Percentiles rank a stretch among this genome's conserved stretches.
phyloP scores from a whole-genome alignment of 2,329 filamentous ascomycete genomes.

The Beauveria varroae region DNA sequence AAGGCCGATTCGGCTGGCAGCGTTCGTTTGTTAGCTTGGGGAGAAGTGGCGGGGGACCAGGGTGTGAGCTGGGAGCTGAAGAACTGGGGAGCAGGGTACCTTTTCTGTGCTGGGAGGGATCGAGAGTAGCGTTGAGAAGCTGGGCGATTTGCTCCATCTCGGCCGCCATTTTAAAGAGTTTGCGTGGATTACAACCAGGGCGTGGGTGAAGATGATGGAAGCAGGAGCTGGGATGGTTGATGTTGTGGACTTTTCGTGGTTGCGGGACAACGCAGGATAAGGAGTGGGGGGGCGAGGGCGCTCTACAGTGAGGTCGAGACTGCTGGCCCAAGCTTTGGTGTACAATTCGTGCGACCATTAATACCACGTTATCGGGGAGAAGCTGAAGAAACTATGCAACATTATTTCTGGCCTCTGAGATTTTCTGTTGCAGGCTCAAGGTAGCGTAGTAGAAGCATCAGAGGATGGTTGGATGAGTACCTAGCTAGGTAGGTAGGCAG shows the following conservation, averaged over 20 bases:
- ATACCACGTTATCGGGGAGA: too few species aligned
- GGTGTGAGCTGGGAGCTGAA: constrained; percentile 17
- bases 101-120: constrained; percentile 82
- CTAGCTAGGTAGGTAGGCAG: too few species aligned
- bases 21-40: constrained; percentile 29
- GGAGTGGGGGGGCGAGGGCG: not conserved
- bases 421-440: not conserved
- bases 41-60: constrained; percentile 19
- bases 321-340: not conserved
- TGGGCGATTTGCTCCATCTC: constrained; percentile 60
- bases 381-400: not conserved
- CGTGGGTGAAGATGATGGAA: constrained; percentile 13
- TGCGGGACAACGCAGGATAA: constrained; percentile 10
- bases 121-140: constrained; percentile 84
- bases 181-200: constrained; percentile 11
- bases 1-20: constrained; percentile 71
- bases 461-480: too few species aligned
- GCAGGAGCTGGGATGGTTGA: not conserved
- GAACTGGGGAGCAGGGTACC: constrained; percentile 45
- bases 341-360: too few species aligned
- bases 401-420: not conserved
- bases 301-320: not conserved
- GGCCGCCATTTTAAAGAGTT: constrained; percentile 42
- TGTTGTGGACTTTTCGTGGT: constrained; percentile 12
- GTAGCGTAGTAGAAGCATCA: not conserved